These are phyloP conservation scores for Acarospora socialis DNA, from an alignment of 2,329 filamentous ascomycete species.

Conservation along the genomic window DNA sequence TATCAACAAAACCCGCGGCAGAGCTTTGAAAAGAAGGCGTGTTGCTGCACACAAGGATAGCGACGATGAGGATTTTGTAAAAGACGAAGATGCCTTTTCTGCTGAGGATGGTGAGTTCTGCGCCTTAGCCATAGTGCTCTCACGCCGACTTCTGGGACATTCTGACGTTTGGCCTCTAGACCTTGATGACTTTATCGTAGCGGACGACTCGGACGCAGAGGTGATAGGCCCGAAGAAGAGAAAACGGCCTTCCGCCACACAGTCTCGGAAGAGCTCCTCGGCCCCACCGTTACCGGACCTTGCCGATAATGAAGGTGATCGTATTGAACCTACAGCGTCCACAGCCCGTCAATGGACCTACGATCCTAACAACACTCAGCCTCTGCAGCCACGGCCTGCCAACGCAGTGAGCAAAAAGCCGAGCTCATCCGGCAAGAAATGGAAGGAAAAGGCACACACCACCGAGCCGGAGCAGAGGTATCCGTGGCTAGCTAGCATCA, in stretches of 20 bases:
- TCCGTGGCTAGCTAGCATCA: conserved; percentile 73
- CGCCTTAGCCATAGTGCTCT: no score
- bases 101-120: conserved; percentile 51
- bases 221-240: conserved; percentile 51
- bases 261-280: conserved; percentile 47
- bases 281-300: conserved; percentile 29
- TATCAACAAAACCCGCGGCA: conserved; percentile 28
- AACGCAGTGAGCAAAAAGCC: conserved; percentile 24
- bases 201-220: conserved; percentile 70
- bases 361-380: conserved; percentile 44
- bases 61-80: conserved; percentile 54
- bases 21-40: conserved; percentile 42
- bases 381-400: conserved; percentile 33
- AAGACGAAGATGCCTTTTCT: conserved; percentile 41
- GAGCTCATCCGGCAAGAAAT: conserved; percentile 19
- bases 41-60: conserved; percentile 52
- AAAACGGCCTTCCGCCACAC: conserved; percentile 37
- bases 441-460: conserved; percentile 55
- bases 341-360: conserved; percentile 74
- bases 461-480: conserved; percentile 79
- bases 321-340: conserved; percentile 42
- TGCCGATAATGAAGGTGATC: conserved; percentile 32
- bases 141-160: conserved; percentile 8
- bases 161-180: conserved; percentile 32
- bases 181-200: conserved; percentile 70